phyloP scores from a whole-genome alignment of 2,329 filamentous ascomycete genomes.

The Beauveria sp. region DNA sequence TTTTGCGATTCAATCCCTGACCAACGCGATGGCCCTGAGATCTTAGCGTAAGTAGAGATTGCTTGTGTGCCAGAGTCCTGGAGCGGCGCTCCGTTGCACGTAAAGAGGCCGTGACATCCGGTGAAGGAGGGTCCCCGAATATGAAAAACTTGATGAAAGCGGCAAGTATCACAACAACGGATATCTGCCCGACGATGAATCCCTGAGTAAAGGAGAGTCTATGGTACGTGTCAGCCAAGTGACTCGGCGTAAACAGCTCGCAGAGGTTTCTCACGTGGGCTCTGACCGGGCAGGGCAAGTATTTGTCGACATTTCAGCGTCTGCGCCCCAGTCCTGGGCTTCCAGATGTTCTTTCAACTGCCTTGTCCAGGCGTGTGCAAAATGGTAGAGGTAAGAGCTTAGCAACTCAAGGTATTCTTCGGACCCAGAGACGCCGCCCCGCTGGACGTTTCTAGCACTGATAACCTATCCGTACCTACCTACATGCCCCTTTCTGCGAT shows the following conservation, averaged over 20 bases:
- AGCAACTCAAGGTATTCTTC: background rate
- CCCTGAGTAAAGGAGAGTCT: constrained; percentile 90
- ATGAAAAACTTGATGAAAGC: constrained; percentile 99
- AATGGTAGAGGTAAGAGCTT: constrained; percentile 12
- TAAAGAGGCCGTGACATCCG: constrained; percentile 69
- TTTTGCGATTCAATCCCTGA: constrained; percentile 51
- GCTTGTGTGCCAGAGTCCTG: constrained; percentile 67
- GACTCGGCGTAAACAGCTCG: background rate
- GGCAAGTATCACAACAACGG: constrained; percentile 81
- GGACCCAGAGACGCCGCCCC: background rate
- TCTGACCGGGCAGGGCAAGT: constrained; percentile 35
- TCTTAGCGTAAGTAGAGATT: constrained; percentile 59
- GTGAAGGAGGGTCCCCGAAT: constrained; percentile 84
- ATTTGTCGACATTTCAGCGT: constrained; percentile 29
- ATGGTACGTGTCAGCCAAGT: constrained; percentile 12
- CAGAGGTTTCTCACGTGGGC: constrained; percentile 35
- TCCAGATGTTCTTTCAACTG: background rate
- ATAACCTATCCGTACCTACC: no score
- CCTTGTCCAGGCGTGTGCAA: background rate
- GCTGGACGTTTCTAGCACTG: background rate
- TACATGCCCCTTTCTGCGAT: no score
- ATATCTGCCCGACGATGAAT: constrained; percentile 86
- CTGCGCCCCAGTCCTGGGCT: background rate
- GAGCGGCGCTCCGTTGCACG: constrained; percentile 68
- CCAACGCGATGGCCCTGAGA: constrained; percentile 33